These are phyloP conservation scores for Dactylellina haptotyla DNA, from an alignment of 2,329 filamentous ascomycete genomes.

Conservation along the genomic window DNA sequence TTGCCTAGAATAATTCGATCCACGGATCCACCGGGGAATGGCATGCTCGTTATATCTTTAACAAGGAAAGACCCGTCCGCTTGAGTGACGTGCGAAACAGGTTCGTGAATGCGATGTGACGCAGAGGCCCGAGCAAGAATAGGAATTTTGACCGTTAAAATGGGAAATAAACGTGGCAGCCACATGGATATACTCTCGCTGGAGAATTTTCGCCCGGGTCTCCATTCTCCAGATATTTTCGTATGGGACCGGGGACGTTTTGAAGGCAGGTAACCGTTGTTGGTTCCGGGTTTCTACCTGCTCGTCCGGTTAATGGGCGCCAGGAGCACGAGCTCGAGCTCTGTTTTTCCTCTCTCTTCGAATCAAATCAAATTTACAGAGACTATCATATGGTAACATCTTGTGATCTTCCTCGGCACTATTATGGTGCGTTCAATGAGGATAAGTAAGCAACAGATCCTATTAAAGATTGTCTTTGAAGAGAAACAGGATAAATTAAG, in stretches of 20 bases:
- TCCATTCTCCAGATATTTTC: not conserved
- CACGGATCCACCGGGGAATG: not conserved
- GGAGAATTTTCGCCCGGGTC: not conserved
- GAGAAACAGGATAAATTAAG: not conserved
- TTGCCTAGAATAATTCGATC: slow-evolving; percentile 1
- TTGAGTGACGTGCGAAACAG: slow-evolving; percentile 2
- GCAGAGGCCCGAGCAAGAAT: slow-evolving; percentile 1
- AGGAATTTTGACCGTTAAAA: not conserved
- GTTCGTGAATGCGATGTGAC: not conserved
- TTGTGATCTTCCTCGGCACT: slow-evolving; percentile 3
- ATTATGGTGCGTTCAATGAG: not conserved
- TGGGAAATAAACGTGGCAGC: slow-evolving; percentile 30
- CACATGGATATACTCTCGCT: slow-evolving; percentile 26
- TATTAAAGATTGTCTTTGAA: not conserved
- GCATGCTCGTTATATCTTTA: not conserved
- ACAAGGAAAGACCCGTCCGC: not conserved
- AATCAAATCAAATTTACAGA: not conserved
- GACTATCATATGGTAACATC: slow-evolving; percentile 5
- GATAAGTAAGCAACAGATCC: not conserved
- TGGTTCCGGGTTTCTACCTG: not conserved
- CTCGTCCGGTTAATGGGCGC: slow-evolving; percentile 7
- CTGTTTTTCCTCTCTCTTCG: not conserved
- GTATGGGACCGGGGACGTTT: slow-evolving; percentile 2
- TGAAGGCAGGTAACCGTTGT: slow-evolving; percentile 25
- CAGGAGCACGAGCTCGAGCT: slow-evolving; percentile 5